Percentiles rank a stretch among this genome's conserved stretches.
phyloP scores from a whole-genome alignment of 257 asterid species.

The Verbascum thapsus region DNA sequence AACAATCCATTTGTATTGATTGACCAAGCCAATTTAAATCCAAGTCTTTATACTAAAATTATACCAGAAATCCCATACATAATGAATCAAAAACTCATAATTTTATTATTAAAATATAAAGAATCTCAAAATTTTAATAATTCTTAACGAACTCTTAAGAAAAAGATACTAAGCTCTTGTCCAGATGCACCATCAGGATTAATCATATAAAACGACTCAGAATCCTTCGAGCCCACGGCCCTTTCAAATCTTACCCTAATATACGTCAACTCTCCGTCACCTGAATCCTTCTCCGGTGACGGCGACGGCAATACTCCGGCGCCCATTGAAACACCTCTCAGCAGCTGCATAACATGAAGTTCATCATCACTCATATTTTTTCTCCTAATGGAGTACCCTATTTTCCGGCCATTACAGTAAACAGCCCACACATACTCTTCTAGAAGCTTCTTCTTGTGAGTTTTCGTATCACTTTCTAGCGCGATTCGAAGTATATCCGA shows the following conservation, averaged over 20 bases:
- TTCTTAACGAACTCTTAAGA: conserved; percentile 47
- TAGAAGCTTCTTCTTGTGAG: conserved; percentile 60
- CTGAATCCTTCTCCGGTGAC: conserved; percentile 40
- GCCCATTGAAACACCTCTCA: conserved; percentile 92
- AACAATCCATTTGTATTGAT: too few species aligned
- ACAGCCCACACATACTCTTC: conserved; percentile 97
- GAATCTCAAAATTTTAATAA: too few species aligned
- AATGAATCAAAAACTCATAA: too few species aligned
- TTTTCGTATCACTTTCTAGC: conserved; percentile 73
- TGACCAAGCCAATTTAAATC: too few species aligned
- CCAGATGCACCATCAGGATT: conserved; percentile 86
- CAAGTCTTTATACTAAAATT: too few species aligned
- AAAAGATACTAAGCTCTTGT: conserved; percentile 88
- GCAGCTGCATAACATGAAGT: conserved; percentile 63
- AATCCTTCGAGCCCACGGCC: conserved; percentile 78
- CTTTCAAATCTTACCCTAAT: conserved; percentile 84
- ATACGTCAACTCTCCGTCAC: conserved; percentile 70
- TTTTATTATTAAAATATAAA: too few species aligned
- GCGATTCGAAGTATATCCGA: conserved; percentile 73
- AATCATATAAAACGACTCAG: conserved; percentile 85
- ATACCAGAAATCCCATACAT: too few species aligned
- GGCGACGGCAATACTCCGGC: conserved; percentile 85
- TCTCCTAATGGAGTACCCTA: conserved; percentile 75
- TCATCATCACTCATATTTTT: conserved; percentile 77
- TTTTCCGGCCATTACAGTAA: conserved; percentile 74